phyloP scores from a whole-genome alignment of 805 yeast genomes.

The Saccharomyces kudriavzevii region DNA sequence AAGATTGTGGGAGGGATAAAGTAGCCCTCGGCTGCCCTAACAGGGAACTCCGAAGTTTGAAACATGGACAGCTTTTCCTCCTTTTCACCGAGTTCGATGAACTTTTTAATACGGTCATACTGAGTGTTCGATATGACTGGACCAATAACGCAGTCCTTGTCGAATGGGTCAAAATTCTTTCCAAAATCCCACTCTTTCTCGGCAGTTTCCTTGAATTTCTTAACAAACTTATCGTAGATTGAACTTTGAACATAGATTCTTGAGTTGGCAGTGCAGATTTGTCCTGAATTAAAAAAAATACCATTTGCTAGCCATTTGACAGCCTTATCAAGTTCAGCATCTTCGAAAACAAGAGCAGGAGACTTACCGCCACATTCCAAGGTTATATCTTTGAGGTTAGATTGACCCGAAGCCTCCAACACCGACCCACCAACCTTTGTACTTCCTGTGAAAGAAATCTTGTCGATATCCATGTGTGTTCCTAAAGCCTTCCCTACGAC shows the following conservation, averaged over 20 bases:
- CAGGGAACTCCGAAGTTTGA: constrained; percentile 8
- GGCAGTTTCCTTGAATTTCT: constrained; percentile 30
- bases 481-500: constrained; percentile 36
- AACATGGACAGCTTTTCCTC: constrained; percentile 35
- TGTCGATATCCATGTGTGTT: constrained; percentile 35
- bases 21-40: constrained; percentile 19
- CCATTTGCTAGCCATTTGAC: constrained; percentile 41
- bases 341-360: constrained; percentile 37
- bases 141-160: constrained; percentile 33
- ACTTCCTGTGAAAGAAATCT: constrained; percentile 45
- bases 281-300: constrained; percentile 49
- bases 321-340: constrained; percentile 36
- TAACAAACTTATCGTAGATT: constrained; percentile 41
- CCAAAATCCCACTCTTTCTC: constrained; percentile 48
- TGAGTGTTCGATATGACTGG: constrained; percentile 46
- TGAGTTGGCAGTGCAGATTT: constrained; percentile 54
- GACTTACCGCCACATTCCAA: constrained; percentile 48
- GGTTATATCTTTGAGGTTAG: constrained; percentile 40
- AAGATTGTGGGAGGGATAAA: constrained; percentile 38
- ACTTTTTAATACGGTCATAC: constrained; percentile 35
- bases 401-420: constrained; percentile 30
- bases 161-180: constrained; percentile 42
- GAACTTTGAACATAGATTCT: constrained; percentile 45
- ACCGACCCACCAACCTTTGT: constrained; percentile 35
- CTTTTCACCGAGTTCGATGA: constrained; percentile 41